phyloP scores from a whole-genome alignment of 2,329 filamentous ascomycete species.

The Trichophyton mentagrophytes region DNA sequence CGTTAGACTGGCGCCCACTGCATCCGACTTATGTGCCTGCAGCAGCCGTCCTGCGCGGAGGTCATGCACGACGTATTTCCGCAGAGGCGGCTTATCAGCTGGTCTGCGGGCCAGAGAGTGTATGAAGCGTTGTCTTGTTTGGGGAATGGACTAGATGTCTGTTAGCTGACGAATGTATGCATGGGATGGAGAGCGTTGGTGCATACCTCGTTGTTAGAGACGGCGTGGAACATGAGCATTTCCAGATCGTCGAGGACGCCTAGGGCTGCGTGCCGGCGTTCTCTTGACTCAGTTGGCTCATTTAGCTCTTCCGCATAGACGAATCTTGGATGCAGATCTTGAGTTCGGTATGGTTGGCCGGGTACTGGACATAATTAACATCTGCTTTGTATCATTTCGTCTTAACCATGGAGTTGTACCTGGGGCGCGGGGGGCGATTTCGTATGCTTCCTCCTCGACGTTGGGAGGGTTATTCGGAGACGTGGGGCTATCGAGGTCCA shows the following conservation, averaged over 20 bases:
- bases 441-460: neutral
- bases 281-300: slow-evolving; percentile 19
- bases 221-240: slow-evolving; percentile 28
- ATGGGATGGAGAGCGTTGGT: neutral
- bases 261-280: slow-evolving; percentile 27
- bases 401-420: neutral
- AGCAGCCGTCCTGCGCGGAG: neutral
- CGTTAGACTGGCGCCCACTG: neutral
- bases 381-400: neutral
- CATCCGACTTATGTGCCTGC: neutral
- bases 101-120: slow-evolving; percentile 21
- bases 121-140: slow-evolving; percentile 27
- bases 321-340: slow-evolving; percentile 1
- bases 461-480: neutral
- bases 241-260: slow-evolving; percentile 29
- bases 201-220: slow-evolving; percentile 27
- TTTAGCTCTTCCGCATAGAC: slow-evolving; percentile 6
- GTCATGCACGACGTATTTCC: neutral
- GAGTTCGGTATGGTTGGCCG: neutral
- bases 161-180: neutral
- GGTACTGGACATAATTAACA: neutral
- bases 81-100: neutral
- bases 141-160: slow-evolving; percentile 24
- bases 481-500: neutral
- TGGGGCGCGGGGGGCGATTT: neutral